Percentiles rank a stretch among this genome's conserved stretches.
phyloP scores from a whole-genome alignment of 257 asterid genomes.

The Solanum medicagineum region DNA sequence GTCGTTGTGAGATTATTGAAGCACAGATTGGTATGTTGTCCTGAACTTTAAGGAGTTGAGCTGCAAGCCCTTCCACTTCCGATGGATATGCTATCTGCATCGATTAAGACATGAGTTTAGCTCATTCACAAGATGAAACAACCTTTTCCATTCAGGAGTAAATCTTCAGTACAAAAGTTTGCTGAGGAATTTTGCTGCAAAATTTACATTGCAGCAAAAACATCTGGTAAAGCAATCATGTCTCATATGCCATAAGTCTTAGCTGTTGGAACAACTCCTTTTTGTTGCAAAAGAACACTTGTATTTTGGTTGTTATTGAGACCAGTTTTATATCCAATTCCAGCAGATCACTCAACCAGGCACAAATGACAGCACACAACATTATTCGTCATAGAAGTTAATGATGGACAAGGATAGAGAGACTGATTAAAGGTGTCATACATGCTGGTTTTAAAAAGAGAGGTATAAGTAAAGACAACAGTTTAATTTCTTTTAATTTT shows the following conservation, averaged over 20 bases:
- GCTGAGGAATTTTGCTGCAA: neutral
- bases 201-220: neutral
- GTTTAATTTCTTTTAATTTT: neutral
- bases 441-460: neutral
- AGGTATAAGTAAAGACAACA: neutral
- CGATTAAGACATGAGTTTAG: neutral
- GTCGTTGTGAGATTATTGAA: slow-evolving; percentile 59
- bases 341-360: neutral
- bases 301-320: neutral
- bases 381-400: neutral
- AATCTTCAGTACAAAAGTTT: neutral
- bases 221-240: neutral
- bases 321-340: neutral
- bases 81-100: slow-evolving; percentile 90
- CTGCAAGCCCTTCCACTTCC: slow-evolving; percentile 60
- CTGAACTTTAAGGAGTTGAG: slow-evolving; percentile 81
- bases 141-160: neutral
- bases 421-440: neutral
- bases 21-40: slow-evolving; percentile 99
- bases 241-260: neutral
- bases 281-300: neutral
- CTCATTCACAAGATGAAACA: neutral
- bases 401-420: neutral
- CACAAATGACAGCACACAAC: neutral
- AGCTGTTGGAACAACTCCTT: neutral